phyloP scores from a whole-genome alignment of 176 grass and related monocot species.

The Lolium multiflorum region DNA sequence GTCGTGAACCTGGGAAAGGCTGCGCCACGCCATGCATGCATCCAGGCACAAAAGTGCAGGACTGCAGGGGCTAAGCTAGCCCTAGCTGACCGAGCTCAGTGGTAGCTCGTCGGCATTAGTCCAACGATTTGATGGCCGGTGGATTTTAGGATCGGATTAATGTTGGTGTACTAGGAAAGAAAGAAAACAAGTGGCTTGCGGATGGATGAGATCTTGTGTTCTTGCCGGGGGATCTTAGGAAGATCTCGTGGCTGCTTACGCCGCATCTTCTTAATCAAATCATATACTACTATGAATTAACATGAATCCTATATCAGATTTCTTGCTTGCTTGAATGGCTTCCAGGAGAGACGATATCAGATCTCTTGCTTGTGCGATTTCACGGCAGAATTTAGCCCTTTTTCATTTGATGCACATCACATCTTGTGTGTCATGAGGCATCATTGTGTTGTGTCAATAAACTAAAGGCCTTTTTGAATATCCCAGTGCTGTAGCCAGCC shows the following conservation, averaged over 20 bases:
- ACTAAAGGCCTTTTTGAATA: conserved; percentile 14
- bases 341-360: conserved; percentile 30
- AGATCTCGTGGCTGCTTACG: conserved; percentile 43
- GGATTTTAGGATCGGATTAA: conserved; percentile 56
- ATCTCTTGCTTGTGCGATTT: conserved; percentile 33
- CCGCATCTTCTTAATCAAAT: conserved; percentile 33
- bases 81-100: conserved; percentile 51
- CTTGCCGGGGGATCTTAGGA: conserved; percentile 28
- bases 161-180: conserved; percentile 45
- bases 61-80: conserved; percentile 45
- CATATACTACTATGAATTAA: background rate
- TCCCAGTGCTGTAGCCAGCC: conserved; percentile 15
- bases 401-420: conserved; percentile 17
- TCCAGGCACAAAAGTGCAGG: conserved; percentile 43
- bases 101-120: conserved; percentile 43
- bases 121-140: conserved; percentile 59
- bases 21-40: conserved; percentile 42
- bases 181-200: conserved; percentile 48
- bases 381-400: background rate
- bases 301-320: background rate
- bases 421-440: conserved; percentile 19
- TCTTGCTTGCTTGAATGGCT: background rate
- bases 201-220: conserved; percentile 42
- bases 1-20: conserved; percentile 57
- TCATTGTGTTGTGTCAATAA: conserved; percentile 7